Percentiles rank a stretch among this genome's conserved stretches.
These are phyloP conservation scores for Gossypium laxum DNA, from an alignment of 441 rosid genomes.

Conservation along the genomic window DNA sequence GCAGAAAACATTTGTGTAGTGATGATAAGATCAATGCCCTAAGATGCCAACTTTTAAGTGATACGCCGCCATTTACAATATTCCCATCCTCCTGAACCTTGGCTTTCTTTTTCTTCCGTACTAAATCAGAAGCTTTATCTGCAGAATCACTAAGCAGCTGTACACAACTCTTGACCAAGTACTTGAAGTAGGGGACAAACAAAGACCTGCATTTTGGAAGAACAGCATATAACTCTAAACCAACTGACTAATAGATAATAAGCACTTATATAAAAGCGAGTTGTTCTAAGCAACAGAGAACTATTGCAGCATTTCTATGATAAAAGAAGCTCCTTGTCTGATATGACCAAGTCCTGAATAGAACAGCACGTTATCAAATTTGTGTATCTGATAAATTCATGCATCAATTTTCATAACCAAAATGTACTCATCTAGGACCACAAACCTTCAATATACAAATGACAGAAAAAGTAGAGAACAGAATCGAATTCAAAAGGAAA, in stretches of 20 bases:
- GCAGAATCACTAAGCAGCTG: conserved; percentile 46
- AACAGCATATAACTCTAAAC: conserved; percentile 14
- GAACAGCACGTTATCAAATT: background rate
- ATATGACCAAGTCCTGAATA: background rate
- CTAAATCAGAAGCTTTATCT: conserved; percentile 28
- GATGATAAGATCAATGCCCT: conserved; percentile 66
- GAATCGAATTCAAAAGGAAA: background rate
- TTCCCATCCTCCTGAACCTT: conserved; percentile 43
- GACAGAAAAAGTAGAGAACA: background rate
- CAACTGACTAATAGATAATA: background rate
- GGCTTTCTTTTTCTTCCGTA: conserved; percentile 70
- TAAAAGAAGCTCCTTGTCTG: background rate
- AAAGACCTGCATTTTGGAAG: conserved; percentile 54
- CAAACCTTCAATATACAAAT: background rate
- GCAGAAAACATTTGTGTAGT: conserved; percentile 69
- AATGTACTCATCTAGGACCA: conserved; percentile 6
- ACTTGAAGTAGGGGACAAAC: conserved; percentile 86
- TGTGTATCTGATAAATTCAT: background rate
- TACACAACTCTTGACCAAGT: conserved; percentile 56
- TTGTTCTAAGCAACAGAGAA: background rate
- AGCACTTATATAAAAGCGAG: background rate
- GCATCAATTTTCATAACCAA: background rate
- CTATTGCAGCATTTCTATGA: conserved; percentile 3
- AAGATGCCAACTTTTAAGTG: conserved; percentile 69
- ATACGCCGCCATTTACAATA: conserved; percentile 16